These are phyloP conservation scores for Cinnamomum micranthum DNA, from an alignment of 164 flowering plant species.

Conservation along the genomic window DNA sequence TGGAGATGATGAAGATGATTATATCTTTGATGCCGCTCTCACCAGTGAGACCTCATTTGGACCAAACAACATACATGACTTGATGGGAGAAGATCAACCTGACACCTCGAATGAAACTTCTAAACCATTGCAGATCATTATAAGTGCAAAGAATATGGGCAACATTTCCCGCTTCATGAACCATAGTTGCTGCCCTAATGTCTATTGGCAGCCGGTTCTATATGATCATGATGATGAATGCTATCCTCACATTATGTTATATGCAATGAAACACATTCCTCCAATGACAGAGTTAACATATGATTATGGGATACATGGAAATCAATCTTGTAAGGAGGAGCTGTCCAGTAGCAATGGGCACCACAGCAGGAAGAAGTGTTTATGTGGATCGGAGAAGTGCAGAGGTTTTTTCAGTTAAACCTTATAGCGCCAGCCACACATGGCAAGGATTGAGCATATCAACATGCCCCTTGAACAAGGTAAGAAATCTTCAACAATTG, in stretches of 20 bases:
- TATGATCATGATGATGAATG: constrained; percentile 32
- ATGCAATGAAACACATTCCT: constrained; percentile 61
- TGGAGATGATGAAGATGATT: constrained; percentile 34
- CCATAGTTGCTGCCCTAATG: constrained; percentile 74
- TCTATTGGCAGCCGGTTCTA: constrained; percentile 63
- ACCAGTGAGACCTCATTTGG: constrained; percentile 17
- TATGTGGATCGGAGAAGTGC: constrained; percentile 45
- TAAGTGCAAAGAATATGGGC: constrained; percentile 52
- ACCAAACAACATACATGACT: constrained; percentile 28
- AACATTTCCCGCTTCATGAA: constrained; percentile 82
- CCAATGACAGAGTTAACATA: constrained; percentile 69
- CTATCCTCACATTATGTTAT: constrained; percentile 52
- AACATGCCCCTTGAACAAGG: constrained; percentile 7
- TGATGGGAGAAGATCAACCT: constrained; percentile 25
- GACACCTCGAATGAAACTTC: constrained; percentile 17
- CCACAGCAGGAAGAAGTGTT: constrained; percentile 36
- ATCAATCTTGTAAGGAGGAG: neutral
- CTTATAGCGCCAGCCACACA: neutral
- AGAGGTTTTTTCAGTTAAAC: constrained; percentile 38
- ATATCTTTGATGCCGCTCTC: constrained; percentile 43
- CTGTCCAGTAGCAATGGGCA: neutral
- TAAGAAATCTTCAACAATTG: constrained; percentile 6
- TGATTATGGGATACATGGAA: constrained; percentile 49
- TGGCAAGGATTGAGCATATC: neutral
- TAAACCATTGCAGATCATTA: constrained; percentile 30